Evolutionary conservation across 2,329 filamentous ascomycete genomes (phyloP), one percentile per base, ranked within the genome.

Genomic region (Talaromyces rugulosus): DNA sequence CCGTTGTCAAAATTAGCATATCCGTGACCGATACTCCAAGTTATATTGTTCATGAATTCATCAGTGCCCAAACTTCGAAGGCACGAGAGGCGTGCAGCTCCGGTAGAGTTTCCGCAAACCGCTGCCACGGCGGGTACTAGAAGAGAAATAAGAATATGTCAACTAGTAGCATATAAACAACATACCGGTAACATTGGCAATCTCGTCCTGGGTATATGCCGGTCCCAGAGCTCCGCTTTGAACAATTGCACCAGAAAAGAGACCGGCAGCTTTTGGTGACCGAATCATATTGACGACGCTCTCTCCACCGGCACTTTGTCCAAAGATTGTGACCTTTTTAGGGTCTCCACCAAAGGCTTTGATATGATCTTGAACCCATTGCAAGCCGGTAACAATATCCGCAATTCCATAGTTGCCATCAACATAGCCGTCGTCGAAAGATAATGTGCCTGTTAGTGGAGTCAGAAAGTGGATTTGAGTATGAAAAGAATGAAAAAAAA

Each of bases 361-460:
- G 51, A 74, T 71, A 52, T 69, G 69, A 2, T 67, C 60, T 14
- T 69, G 64, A 36, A 72, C 62, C 70, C 68, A 66, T 23, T 56
- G 14, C 12, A 56, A 34, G 5, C 27, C 54, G 5, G 33, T 16
- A 11, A 56, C 23, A 3, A 23, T 23, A 7, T 56, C 54, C 5
- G 36, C 31, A 8, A 56, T 56, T 16, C 54, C 54, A 14, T 36
- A 56, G 18, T 56, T 56, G 18, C 54, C 54, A 16, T 56, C 33
- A 23, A 40, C 33, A 36, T 27, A 36, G 27, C 34, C 54, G 11
- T 56, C 54, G 18, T 56, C 14, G 18, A 56, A 40, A 11, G 85
- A 85, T 0, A 87, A 73, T 14, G 34, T 36, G 12, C 34, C 34
- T 36, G 12, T 36, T 16, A 36, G 23, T 23, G 23, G 23, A 23